Conservation (phyloP, 1,284 basidiomycete species). For the Ustilago lituana region DNA sequence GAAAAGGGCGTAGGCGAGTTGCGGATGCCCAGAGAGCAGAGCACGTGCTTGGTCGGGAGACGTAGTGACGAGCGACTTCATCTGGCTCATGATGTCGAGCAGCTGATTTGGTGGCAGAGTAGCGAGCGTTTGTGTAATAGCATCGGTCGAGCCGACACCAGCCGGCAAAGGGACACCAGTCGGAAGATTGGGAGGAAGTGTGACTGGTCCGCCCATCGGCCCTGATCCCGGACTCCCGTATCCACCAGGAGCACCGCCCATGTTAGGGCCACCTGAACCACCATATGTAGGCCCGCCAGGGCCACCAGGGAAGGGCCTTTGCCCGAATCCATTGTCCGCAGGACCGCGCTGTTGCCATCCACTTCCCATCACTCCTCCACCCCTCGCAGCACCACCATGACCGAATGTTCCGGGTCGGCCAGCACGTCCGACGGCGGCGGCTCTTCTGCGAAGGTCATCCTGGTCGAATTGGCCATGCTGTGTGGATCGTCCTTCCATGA, state of each 20-base stretch:
- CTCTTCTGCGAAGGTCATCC: slow-evolving; percentile 40
- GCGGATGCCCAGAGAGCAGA: slow-evolving; percentile 84
- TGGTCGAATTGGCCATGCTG: slow-evolving; percentile 57
- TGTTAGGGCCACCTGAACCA: slow-evolving; percentile 20
- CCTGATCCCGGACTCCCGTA: slow-evolving; percentile 23
- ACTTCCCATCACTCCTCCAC: slow-evolving; percentile 14
- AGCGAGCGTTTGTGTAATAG: slow-evolving; percentile 86
- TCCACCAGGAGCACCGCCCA: slow-evolving; percentile 22
- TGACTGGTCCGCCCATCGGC: slow-evolving; percentile 27
- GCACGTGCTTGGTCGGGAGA: slow-evolving; percentile 88
- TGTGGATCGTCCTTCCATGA: slow-evolving; percentile 61
- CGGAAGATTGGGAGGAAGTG: slow-evolving; percentile 76
- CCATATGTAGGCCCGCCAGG: slow-evolving; percentile 23
- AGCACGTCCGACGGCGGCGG: slow-evolving; percentile 35
- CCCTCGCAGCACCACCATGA: slow-evolving; percentile 23
- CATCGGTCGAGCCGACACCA: slow-evolving; percentile 82
- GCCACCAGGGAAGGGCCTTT: slow-evolving; percentile 22
- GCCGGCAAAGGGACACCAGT: slow-evolving; percentile 79
- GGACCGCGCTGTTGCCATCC: slow-evolving; percentile 36
- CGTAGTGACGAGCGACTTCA: slow-evolving; percentile 93
- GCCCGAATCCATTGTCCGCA: slow-evolving; percentile 28
- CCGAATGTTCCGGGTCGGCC: slow-evolving; percentile 47
- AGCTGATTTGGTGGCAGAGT: slow-evolving; percentile 84
- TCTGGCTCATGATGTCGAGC: slow-evolving; percentile 93
- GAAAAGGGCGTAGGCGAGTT: slow-evolving; percentile 94